These are phyloP conservation scores for Syzygium jambos DNA, from an alignment of 345 rosid genomes.

Conservation along the genomic window DNA sequence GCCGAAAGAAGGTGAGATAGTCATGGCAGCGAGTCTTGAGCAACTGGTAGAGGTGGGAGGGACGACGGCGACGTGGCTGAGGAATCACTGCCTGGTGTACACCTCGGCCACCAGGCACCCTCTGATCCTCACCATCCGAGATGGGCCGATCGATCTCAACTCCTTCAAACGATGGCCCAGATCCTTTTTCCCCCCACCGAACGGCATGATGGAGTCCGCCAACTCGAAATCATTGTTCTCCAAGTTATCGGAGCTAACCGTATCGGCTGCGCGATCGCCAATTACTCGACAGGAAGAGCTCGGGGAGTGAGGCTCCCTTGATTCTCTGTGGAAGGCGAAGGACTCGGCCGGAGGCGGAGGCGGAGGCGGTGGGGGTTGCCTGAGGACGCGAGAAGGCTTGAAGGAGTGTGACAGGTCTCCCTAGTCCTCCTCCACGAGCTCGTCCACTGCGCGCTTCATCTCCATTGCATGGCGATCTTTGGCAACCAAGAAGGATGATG, in stretches of 20 bases:
- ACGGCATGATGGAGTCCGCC: neutral
- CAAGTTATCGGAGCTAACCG: conserved; percentile 17
- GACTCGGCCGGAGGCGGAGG: conserved; percentile 76
- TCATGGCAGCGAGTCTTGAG: conserved; percentile 9
- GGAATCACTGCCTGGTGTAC: conserved; percentile 42
- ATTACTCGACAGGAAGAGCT: conserved; percentile 5
- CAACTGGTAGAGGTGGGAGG: conserved; percentile 18
- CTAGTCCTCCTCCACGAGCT: conserved; percentile 83
- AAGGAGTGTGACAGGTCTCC: conserved; percentile 53
- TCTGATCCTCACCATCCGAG: conserved; percentile 53
- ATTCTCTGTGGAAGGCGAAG: conserved; percentile 39
- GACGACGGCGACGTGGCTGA: conserved; percentile 48
- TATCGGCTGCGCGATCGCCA: conserved; percentile 35
- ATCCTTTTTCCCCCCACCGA: neutral
- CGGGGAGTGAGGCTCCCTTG: neutral
- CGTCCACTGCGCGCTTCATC: conserved; percentile 12
- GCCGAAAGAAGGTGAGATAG: neutral
- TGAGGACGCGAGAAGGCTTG: conserved; percentile 67
- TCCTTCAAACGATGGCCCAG: conserved; percentile 61
- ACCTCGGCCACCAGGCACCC: conserved; percentile 60
- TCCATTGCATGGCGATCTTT: neutral
- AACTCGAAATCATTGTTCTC: conserved; percentile 33
- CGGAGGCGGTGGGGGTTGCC: conserved; percentile 15
- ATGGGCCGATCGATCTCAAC: conserved; percentile 51
- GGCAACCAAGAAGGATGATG: neutral